Base-by-base conservation (phyloP, 2,329 filamentous ascomycete species). In the Apiospora malaysiana region DNA sequence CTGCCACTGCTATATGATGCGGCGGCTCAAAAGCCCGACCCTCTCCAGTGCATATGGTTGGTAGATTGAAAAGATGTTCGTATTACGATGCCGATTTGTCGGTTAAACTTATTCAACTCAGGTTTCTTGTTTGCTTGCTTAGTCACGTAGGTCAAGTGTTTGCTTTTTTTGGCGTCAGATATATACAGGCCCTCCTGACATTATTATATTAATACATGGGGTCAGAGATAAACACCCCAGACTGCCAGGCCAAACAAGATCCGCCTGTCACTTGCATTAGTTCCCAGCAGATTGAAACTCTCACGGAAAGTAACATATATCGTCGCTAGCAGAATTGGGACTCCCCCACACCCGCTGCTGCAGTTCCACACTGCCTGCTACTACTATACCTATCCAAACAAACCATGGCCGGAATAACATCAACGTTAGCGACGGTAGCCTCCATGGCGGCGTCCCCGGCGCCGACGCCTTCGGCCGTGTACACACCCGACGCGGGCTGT, bases 111-210 rank as follows among this genome's bases (percentile, higher is more conserved):
- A 18, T 32, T 3, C 12, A 42, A 8, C 32, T 40, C 18, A 8
- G 32, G 4, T 23, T 37, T 63, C 56, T 23, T 40, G 21, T 40
- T 63, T 63, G 56, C n/a, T 40, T 40, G 18, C 16, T 40, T 18
- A 40, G 6, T 21, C 56, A 63, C 56, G 56, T 63, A 63, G 56
- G 56, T 32, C 56, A 63, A 63, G 56, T 40, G 56, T 23, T 40
- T 63, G 56, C 56, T 23, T 63, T 16, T 32, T 32, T 59, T 63
- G 10, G 10, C 27, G 10, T 40, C 56, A 40, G 18, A n/a, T 63
- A 63, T 63, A 63, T 63, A 3, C 32, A 63, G 56, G 18, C 18
- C 32, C 45, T 47, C 45, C 45, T 47, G 45, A 47, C 45, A 27
- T 40, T 32, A 21, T 37, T 27, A 40, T 40, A 21, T 21, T 21